Evolutionary conservation across 2,329 filamentous ascomycete genomes (phyloP).

Genomic region (Catunica adiposa): DNA sequence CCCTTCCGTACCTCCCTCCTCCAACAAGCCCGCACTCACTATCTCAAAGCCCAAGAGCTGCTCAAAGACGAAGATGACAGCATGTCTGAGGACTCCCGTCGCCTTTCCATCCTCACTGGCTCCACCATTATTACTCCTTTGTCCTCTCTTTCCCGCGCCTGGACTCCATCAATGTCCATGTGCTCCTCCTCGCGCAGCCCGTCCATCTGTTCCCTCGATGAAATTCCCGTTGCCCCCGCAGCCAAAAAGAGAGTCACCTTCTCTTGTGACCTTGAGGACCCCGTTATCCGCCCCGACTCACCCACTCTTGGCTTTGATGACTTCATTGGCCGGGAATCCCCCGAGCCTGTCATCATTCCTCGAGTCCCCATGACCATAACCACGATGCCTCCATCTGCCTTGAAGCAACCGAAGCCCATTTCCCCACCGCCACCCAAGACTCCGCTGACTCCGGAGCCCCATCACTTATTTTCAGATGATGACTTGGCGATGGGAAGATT

Average conservation of each 20-base stretch:
- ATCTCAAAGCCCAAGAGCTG: slow-evolving; percentile 31
- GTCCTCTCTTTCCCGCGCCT: slow-evolving; percentile 28
- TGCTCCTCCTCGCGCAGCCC: slow-evolving; percentile 32
- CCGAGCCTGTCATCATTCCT: slow-evolving; percentile 13
- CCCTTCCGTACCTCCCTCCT: slow-evolving; percentile 32
- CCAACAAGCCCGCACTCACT: slow-evolving; percentile 35
- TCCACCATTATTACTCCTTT: slow-evolving; percentile 31
- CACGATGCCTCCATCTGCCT: slow-evolving; percentile 12
- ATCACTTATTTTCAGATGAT: slow-evolving; percentile 23
- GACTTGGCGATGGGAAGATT: slow-evolving; percentile 31
- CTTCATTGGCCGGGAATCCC: slow-evolving; percentile 18
- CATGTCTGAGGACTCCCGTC: slow-evolving; percentile 25
- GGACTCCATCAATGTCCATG: slow-evolving; percentile 26
- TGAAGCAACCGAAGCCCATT: slow-evolving; percentile 13
- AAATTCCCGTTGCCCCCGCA: slow-evolving; percentile 16
- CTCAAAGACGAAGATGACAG: slow-evolving; percentile 31
- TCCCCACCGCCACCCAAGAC: slow-evolving; percentile 4
- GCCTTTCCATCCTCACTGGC: slow-evolving; percentile 22
- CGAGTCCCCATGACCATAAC: slow-evolving; percentile 13
- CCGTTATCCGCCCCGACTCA: slow-evolving; percentile 40
- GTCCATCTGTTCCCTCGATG: slow-evolving; percentile 26
- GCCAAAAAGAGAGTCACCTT: slow-evolving; percentile 27
- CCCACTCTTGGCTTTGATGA: slow-evolving; percentile 42
- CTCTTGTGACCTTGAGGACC: slow-evolving; percentile 24
- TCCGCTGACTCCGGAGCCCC: not conserved